Conservation (phyloP, 1,284 basidiomycete genomes). For the Ceratobasidium sp. region DNA sequence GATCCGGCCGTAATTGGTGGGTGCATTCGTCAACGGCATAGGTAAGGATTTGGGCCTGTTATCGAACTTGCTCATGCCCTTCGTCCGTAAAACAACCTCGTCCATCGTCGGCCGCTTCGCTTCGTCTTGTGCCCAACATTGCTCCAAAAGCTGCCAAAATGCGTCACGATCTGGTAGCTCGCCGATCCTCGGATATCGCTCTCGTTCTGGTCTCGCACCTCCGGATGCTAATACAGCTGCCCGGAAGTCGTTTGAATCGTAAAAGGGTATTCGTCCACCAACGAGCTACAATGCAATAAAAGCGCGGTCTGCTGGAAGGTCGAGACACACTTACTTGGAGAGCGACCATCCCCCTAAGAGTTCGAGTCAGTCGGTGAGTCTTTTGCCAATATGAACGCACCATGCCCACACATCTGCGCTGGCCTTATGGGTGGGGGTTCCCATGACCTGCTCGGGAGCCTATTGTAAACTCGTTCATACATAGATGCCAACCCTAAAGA, state of each 20-base stretch:
- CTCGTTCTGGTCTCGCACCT: background rate
- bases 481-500: no score
- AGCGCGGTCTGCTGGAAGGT: background rate
- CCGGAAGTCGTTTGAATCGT: background rate
- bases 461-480: background rate
- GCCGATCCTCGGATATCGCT: background rate
- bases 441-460: background rate
- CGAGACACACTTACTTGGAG: conserved; percentile 2
- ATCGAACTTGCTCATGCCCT: background rate
- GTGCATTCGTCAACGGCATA: background rate
- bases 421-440: background rate
- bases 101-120: background rate
- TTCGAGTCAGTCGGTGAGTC: background rate
- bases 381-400: background rate
- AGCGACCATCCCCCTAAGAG: conserved; percentile 14
- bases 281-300: background rate
- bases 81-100: conserved; percentile 1
- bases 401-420: conserved; percentile 31
- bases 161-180: background rate
- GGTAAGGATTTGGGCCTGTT: background rate
- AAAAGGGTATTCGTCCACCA: background rate
- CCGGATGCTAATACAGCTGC: background rate
- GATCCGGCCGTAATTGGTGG: background rate
- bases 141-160: conserved; percentile 18
- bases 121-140: conserved; percentile 18